phyloP scores from a whole-genome alignment of 192 early-diverging fungal species.

The Backusella liffmaniae region DNA sequence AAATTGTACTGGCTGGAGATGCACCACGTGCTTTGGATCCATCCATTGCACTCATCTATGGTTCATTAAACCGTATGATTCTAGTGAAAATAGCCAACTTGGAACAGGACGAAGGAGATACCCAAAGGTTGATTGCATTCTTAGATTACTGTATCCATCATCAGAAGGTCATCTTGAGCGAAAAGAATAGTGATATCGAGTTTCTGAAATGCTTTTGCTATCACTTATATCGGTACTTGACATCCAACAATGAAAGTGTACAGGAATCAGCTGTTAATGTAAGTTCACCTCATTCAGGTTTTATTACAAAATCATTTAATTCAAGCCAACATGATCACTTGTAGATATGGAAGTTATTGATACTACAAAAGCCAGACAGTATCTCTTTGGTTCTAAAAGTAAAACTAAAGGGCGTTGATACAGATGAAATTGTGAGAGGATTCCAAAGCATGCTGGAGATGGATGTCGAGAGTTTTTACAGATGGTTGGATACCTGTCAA shows the following conservation, averaged over 20 bases:
- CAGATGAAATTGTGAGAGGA: constrained; percentile 50
- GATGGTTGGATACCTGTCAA: constrained; percentile 54
- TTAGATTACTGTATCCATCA: constrained; percentile 58
- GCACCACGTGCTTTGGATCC: constrained; percentile 4
- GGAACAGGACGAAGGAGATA: constrained; percentile 34
- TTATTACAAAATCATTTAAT: no score
- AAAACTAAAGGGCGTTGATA: constrained; percentile 14
- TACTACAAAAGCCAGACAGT: constrained; percentile 55
- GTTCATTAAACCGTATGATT: constrained; percentile 51
- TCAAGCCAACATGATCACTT: not conserved
- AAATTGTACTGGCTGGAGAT: constrained; percentile 27
- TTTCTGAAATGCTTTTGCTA: constrained; percentile 62
- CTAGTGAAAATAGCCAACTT: constrained; percentile 49
- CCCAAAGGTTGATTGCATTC: constrained; percentile 32
- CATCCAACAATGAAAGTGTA: constrained; percentile 37
- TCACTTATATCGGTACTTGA: constrained; percentile 56
- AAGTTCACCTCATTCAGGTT: constrained; percentile 22
- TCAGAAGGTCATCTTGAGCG: constrained; percentile 59
- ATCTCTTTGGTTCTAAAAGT: constrained; percentile 43
- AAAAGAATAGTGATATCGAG: constrained; percentile 53
- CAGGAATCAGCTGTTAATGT: constrained; percentile 47
- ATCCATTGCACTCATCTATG: constrained; percentile 29
- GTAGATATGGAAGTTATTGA: constrained; percentile 58
- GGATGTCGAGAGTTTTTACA: constrained; percentile 54
- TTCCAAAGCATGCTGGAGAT: constrained; percentile 54